These are phyloP conservation scores for Metarhizium anisopliae DNA, from an alignment of 2,329 filamentous ascomycete genomes.

Conservation along the genomic window DNA sequence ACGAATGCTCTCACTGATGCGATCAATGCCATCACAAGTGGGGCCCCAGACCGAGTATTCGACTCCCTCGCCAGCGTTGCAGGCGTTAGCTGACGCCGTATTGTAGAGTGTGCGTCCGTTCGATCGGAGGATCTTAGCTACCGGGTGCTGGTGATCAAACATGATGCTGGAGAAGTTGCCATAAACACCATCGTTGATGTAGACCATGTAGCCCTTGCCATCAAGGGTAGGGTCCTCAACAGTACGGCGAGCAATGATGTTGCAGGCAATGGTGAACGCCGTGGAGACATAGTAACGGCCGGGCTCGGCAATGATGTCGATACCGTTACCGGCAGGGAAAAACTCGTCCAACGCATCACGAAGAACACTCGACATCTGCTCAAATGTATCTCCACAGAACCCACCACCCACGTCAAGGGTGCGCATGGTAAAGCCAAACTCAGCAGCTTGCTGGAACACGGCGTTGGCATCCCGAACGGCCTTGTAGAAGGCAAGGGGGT, in stretches of 20 bases:
- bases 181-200: constrained; percentile 95
- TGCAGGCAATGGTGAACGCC: constrained; percentile 90
- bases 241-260: constrained; percentile 90
- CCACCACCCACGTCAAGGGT: constrained; percentile 92
- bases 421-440: constrained; percentile 70
- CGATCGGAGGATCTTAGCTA: constrained; percentile 69
- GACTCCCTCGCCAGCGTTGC: constrained; percentile 40
- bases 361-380: constrained; percentile 77
- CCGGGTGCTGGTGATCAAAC: constrained; percentile 92
- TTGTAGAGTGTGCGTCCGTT: constrained; percentile 51
- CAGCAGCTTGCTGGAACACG: constrained; percentile 78
- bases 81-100: constrained; percentile 38
- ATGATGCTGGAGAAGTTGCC: constrained; percentile 99
- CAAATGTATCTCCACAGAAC: constrained; percentile 85
- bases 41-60: constrained; percentile 98
- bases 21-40: constrained; percentile 95
- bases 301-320: constrained; percentile 90
- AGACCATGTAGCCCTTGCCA: constrained; percentile 83
- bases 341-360: constrained; percentile 74
- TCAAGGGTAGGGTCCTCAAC: constrained; percentile 61
- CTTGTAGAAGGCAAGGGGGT: constrained; percentile 84
- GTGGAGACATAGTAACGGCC: constrained; percentile 92
- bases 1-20: constrained; percentile 73
- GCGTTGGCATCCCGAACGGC: constrained; percentile 81
- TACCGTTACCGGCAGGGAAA: constrained; percentile 62